These are phyloP conservation scores for Scenedesmus sp. DNA, from an alignment of 163 green algal genomes.

Conservation along the genomic window DNA sequence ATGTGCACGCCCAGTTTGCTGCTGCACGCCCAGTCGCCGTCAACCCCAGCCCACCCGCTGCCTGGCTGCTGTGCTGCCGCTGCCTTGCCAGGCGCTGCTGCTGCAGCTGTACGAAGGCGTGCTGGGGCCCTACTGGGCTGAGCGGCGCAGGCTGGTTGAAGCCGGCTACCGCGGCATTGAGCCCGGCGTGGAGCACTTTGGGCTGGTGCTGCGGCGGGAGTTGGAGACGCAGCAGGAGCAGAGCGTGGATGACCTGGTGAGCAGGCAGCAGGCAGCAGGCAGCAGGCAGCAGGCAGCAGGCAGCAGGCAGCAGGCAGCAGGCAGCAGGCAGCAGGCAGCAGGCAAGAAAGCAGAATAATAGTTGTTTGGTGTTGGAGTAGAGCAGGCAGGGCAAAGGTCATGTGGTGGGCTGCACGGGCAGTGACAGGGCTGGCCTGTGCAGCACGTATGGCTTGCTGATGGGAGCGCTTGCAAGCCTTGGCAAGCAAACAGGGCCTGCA, in stretches of 20 bases:
- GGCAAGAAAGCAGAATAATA: not conserved
- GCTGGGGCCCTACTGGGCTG: constrained; percentile 59
- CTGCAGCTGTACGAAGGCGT: constrained; percentile 49
- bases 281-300: too few relatives aligned
- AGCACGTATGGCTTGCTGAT: too few relatives aligned
- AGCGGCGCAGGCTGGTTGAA: constrained; percentile 50
- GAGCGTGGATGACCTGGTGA: constrained; percentile 30
- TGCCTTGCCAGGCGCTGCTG: constrained; percentile 18
- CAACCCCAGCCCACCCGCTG: not conserved
- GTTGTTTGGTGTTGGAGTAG: not conserved
- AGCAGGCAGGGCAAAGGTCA: too few relatives aligned
- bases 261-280: not conserved
- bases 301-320: not conserved
- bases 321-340: too few relatives aligned
- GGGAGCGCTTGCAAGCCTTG: too few relatives aligned
- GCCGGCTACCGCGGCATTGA: constrained; percentile 31
- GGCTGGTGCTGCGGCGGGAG: not conserved
- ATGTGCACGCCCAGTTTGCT: too few relatives aligned
- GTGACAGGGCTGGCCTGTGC: too few relatives aligned
- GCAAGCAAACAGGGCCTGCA: too few relatives aligned
- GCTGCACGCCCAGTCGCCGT: too few relatives aligned
- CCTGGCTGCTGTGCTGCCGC: not conserved
- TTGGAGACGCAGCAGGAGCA: not conserved
- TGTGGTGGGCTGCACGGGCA: too few relatives aligned
- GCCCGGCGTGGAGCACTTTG: constrained; percentile 26